These are phyloP conservation scores for Phytophthora uliginosa DNA, from an alignment of 352 stramenopile genomes.

Conservation along the genomic window DNA sequence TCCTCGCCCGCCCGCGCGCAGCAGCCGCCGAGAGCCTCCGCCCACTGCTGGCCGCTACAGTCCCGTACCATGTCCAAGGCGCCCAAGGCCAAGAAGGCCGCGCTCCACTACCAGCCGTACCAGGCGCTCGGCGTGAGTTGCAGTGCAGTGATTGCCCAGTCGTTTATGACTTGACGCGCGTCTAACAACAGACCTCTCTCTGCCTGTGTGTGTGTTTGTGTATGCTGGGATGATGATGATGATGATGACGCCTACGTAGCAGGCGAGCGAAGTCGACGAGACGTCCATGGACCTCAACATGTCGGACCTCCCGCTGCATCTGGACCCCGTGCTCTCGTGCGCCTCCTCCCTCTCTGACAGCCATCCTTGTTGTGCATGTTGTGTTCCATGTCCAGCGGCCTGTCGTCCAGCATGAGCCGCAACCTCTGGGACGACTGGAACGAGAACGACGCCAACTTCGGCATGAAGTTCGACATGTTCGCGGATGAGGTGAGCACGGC, in stretches of 20 bases:
- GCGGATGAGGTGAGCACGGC: slow-evolving; percentile 48
- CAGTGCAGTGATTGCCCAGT: background rate
- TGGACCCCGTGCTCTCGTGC: slow-evolving; percentile 83
- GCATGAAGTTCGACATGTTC: slow-evolving; percentile 82
- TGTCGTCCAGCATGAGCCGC: slow-evolving; percentile 84
- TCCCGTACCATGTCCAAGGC: slow-evolving; percentile 76
- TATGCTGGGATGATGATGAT: too few species aligned
- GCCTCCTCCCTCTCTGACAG: slow-evolving; percentile 1
- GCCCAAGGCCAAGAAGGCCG: slow-evolving; percentile 77
- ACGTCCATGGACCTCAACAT: slow-evolving; percentile 60
- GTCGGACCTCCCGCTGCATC: slow-evolving; percentile 58
- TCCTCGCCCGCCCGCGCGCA: slow-evolving; percentile 1
- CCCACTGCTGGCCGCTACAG: background rate
- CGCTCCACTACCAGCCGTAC: slow-evolving; percentile 88
- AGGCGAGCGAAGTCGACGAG: slow-evolving; percentile 40
- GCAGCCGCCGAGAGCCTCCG: background rate
- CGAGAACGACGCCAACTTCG: slow-evolving; percentile 74
- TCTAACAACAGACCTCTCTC: background rate
- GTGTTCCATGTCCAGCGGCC: slow-evolving; percentile 43
- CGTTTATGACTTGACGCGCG: too few species aligned
- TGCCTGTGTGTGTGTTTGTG: background rate
- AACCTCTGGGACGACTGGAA: slow-evolving; percentile 93
- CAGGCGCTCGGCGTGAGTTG: slow-evolving; percentile 52
- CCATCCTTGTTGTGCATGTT: background rate
- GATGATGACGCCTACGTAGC: background rate